Base-by-base conservation (phyloP, 306 rosid genomes). In the Datisca glomerata region DNA sequence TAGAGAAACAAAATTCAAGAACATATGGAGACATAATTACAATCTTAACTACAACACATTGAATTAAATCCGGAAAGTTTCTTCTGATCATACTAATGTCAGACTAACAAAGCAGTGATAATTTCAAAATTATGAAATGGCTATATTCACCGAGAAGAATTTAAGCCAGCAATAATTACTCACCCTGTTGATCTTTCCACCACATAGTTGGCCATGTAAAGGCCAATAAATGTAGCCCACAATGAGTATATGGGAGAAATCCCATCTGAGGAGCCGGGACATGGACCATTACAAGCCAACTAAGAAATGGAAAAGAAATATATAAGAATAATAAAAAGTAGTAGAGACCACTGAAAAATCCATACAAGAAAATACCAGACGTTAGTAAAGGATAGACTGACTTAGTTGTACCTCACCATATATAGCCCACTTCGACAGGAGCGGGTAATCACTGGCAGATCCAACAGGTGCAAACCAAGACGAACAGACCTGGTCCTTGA, bases 381-480 rank as follows among this genome's bases (percentile, higher is more conserved):
- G 14, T 23, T 51, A 57, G 17, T 35, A 49, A 10, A 68, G 16
- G 33, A 40, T 45, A 59, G 11, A 14, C 28, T 27, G 41, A 47
- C 36, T 47, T 20, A 54, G 44, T 24, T 41, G 42, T 78, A 89
- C 95, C 96, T 89, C 98, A 50, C 98, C 95, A 48, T 89, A 89
- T 24, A 89, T 77, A 66, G 84, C 93, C 98, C 98, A 89, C 67
- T 89, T 84, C 9, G 98, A 80, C 73, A 89, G 64, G 46, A 89
- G 86, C 17, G 98, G 96, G 64, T 89, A 89, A 64, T 89, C 98
- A 75, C 93, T 80, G 15, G 92, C 98, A 48, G 91, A 89, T 38
- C 95, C 95, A 57, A 89, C 95, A 5, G 98, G 98, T 51, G 98
- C 96, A 52, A 89, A 89, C 98, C 98, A 89, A 29, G 91, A 78